Conservation (phyloP, 129 eudicot species). For the Daucus carota region DNA sequence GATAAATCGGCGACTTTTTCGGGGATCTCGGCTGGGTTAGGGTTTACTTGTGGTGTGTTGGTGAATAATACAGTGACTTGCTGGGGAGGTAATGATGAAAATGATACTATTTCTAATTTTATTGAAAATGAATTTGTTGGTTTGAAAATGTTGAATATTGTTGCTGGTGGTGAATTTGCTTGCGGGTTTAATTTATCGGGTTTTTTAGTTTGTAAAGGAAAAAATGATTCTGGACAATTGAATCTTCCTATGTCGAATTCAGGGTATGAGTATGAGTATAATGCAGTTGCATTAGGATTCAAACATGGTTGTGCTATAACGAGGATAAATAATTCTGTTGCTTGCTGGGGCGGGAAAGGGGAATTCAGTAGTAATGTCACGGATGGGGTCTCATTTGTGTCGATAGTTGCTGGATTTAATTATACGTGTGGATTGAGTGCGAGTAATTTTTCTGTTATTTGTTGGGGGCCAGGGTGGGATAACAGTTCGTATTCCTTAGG, state of each 20-base stretch:
- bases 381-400: conserved; percentile 17
- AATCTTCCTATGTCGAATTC: conserved; percentile 30
- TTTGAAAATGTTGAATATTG: conserved; percentile 39
- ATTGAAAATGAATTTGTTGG: conserved; percentile 42
- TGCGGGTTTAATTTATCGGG: conserved; percentile 69
- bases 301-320: conserved; percentile 16
- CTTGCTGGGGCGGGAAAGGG: conserved; percentile 24
- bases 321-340: conserved; percentile 9
- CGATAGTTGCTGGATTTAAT: conserved; percentile 20
- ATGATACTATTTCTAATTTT: conserved; percentile 7
- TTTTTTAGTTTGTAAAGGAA: conserved; percentile 57
- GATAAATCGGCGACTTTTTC: conserved; percentile 15
- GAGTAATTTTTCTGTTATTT: conserved; percentile 39
- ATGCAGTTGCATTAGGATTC: conserved; percentile 3
- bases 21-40: conserved; percentile 55
- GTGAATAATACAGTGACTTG: conserved; percentile 33
- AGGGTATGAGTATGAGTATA: not conserved
- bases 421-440: conserved; percentile 29
- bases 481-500: conserved; percentile 32
- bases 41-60: conserved; percentile 67
- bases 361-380: conserved; percentile 12
- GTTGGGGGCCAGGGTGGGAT: conserved; percentile 97
- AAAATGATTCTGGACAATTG: conserved; percentile 33
- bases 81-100: conserved; percentile 37
- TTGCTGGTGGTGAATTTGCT: conserved; percentile 63